These are phyloP conservation scores for Akanthomyces uredinophilus DNA, from an alignment of 2,329 filamentous ascomycete species.

Conservation along the genomic window DNA sequence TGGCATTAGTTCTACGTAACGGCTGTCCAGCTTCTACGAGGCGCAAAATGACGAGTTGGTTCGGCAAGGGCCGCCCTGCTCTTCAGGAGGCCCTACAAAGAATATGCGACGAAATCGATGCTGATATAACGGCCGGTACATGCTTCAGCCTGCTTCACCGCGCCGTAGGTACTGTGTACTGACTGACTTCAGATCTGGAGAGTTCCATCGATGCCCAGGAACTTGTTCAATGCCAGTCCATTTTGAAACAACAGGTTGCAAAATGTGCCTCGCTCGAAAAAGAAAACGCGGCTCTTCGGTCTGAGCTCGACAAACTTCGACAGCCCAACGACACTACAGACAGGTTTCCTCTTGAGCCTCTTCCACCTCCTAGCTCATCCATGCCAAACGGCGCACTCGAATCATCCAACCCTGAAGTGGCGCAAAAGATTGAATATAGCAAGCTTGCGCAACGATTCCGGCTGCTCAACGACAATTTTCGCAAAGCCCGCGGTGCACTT, in stretches of 20 bases:
- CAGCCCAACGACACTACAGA: neutral
- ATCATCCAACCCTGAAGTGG: constrained; percentile 16
- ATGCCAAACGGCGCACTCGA: constrained; percentile 6
- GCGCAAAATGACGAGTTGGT: constrained; percentile 35
- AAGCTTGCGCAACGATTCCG: constrained; percentile 37
- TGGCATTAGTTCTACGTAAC: neutral
- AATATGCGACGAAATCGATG: constrained; percentile 36
- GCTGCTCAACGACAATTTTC: constrained; percentile 38
- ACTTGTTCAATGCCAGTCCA: constrained; percentile 3
- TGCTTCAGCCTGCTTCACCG: neutral
- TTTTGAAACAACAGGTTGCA: constrained; percentile 15
- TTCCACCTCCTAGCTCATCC: constrained; percentile 1
- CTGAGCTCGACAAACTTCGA: constrained; percentile 27
- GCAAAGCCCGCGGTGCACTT: constrained; percentile 33
- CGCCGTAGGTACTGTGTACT: neutral
- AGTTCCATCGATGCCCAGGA: neutral
- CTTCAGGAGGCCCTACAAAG: constrained; percentile 36
- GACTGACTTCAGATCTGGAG: neutral
- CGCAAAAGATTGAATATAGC: constrained; percentile 29
- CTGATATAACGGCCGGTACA: constrained; percentile 33
- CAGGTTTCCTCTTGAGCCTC: neutral
- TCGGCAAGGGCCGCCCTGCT: constrained; percentile 33
- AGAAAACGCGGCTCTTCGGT: constrained; percentile 38
- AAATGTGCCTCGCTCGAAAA: constrained; percentile 33
- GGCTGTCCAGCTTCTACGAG: neutral